Evolutionary conservation across 2,329 filamentous ascomycete genomes (phyloP).

Genomic region (Macrophomina pseudophaseolina): DNA sequence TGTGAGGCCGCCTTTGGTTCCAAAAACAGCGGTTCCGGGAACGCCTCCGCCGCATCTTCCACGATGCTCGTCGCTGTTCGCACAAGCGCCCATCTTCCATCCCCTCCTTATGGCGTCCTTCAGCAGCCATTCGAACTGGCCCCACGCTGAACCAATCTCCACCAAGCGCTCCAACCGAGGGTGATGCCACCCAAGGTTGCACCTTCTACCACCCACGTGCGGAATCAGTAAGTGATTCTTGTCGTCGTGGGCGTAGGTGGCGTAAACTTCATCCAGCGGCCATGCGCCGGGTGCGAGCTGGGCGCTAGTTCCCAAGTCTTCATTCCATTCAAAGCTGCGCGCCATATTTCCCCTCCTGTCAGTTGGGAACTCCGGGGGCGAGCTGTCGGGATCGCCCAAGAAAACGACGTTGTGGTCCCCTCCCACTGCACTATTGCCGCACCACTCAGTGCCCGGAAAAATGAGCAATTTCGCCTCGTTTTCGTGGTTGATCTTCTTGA

Average conservation of each 20-base stretch:
- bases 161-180: conserved; percentile 43
- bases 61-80: conserved; percentile 45
- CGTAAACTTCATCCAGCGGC: conserved; percentile 46
- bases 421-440: conserved; percentile 43
- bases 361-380: conserved; percentile 38
- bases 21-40: conserved; percentile 42
- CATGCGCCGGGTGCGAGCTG: conserved; percentile 42
- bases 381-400: conserved; percentile 36
- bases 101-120: conserved; percentile 34
- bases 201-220: conserved; percentile 44
- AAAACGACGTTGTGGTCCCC: conserved; percentile 43
- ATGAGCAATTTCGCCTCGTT: conserved; percentile 35
- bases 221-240: conserved; percentile 44
- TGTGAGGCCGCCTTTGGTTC: conserved; percentile 4
- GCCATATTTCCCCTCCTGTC: conserved; percentile 42
- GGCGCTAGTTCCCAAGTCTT: conserved; percentile 37
- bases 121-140: conserved; percentile 45
- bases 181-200: conserved; percentile 45
- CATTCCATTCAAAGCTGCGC: conserved; percentile 46
- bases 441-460: conserved; percentile 45
- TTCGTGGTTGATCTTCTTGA: conserved; percentile 33
- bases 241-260: conserved; percentile 42
- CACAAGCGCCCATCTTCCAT: conserved; percentile 43
- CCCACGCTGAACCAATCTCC: conserved; percentile 46
- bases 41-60: conserved; percentile 46